Percentiles rank a stretch among this genome's conserved stretches.
phyloP scores from a whole-genome alignment of 2,329 filamentous ascomycete species.

The Paecilomyces sp. region DNA sequence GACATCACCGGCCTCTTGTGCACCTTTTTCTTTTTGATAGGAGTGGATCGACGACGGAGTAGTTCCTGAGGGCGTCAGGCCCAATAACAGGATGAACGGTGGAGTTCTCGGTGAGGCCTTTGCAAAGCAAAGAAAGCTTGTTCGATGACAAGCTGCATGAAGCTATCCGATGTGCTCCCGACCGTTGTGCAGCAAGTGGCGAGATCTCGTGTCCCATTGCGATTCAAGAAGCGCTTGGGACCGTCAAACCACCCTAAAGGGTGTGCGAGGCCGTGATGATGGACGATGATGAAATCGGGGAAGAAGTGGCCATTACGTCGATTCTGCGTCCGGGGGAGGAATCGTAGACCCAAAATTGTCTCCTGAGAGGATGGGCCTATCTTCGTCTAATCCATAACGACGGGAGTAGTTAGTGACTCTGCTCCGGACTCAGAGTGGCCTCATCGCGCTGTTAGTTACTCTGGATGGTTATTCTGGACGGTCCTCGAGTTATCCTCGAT shows the following conservation, averaged over 20 bases:
- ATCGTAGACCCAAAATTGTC: no score
- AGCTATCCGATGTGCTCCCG: neutral
- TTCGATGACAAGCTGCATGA: neutral
- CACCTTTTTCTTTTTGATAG: neutral
- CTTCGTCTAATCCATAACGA: no score
- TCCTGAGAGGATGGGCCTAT: no score
- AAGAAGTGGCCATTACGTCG: no score
- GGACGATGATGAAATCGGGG: no score
- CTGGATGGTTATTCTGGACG: no score
- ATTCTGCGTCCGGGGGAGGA: no score
- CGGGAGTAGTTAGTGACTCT: no score
- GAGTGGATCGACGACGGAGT: neutral
- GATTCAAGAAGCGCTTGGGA: neutral
- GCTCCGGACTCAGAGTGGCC: no score
- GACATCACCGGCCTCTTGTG: neutral
- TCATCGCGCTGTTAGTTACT: no score
- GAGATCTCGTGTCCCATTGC: neutral
- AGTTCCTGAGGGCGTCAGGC: neutral
- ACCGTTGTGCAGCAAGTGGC: neutral
- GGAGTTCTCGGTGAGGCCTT: neutral
- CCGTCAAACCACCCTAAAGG: neutral
- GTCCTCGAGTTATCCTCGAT: no score
- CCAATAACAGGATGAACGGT: neutral
- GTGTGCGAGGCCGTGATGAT: neutral
- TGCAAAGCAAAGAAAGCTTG: neutral